Base-by-base conservation (phyloP, 495 filamentous ascomycete species). In the Rostrohypoxylon terebratum region DNA sequence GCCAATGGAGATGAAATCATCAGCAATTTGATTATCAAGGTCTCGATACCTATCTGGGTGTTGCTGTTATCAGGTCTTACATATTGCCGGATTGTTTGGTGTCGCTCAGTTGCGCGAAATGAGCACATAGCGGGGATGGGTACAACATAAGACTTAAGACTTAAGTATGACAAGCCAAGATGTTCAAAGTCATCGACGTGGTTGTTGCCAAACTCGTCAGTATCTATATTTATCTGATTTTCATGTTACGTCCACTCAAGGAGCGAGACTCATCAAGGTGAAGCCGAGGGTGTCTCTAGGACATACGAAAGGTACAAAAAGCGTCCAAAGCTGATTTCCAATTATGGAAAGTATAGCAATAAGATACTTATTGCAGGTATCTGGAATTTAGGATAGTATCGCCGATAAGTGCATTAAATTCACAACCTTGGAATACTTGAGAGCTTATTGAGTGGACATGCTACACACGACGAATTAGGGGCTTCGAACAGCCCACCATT, bases 321-420 rank as follows among this genome's bases (percentile, higher is more conserved):
- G 68, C 47, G 72, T 59, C 60, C 67, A 64, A 50, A 68, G 72
- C 64, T 75, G 68, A 63, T 75, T 75, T 71, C 72, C 72, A 71
- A 44, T 38, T 75, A 42, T 72, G 72, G 68, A 72, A 75, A 71
- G 72, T 70, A 69, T 70, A 74, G 66, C 66, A 70, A 62, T 61
- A 16, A 34, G 18, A 45, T 45, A 20, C 42, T 20, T 45, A 45
- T n/a, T n/a, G n/a, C n/a, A n/a, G n/a, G n/a, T 45, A 65, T 3
- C 47, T 62, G 57, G 23, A 21, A 3, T 18, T 50, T 51, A 47
- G 20, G 42, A 59, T 59, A 66, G 67, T 57, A 73, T 69, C 33
- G 13, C 61, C 61, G 58, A 64, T 57, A 28, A 18, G 33, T 61
- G 47, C 44, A 50, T 64, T 5, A 65, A 58, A 47, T 42, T 21